phyloP scores from a whole-genome alignment of 179 eudicot genomes.

The Drosera spatulata region DNA sequence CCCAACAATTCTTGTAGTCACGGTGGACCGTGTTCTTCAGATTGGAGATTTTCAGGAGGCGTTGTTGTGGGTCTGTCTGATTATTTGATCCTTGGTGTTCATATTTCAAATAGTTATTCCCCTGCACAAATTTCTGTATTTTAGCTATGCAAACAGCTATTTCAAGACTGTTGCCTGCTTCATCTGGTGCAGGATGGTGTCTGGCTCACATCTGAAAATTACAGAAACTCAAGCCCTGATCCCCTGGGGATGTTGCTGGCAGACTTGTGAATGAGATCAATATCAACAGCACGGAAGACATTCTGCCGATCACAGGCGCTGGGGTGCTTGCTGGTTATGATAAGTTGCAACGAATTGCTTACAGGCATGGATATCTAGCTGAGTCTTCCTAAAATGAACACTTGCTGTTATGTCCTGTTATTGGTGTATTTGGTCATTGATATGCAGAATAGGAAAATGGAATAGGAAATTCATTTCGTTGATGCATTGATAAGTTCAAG shows the following conservation, averaged over 20 bases:
- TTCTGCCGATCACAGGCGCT: constrained; percentile 66
- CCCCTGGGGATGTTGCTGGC: constrained; percentile 76
- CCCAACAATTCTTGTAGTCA: too few relatives aligned
- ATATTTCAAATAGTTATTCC: too few relatives aligned
- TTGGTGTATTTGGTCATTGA: too few relatives aligned
- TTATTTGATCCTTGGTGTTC: too few relatives aligned
- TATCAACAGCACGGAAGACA: constrained; percentile 65
- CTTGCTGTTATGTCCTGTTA: background rate
- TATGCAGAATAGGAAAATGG: too few relatives aligned
- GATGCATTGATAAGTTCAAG: too few relatives aligned
- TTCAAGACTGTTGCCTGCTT: background rate
- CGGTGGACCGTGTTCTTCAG: constrained; percentile 76
- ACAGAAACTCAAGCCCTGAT: constrained; percentile 71
- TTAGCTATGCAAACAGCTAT: too few relatives aligned
- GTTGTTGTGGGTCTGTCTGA: constrained; percentile 21
- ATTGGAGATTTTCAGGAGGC: constrained; percentile 88
- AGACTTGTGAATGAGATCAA: constrained; percentile 63
- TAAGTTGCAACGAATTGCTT: background rate
- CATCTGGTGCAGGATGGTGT: constrained; percentile 57
- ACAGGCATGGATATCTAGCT: background rate
- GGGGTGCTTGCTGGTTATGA: constrained; percentile 84
- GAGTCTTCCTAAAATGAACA: constrained; percentile 13
- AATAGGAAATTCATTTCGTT: too few relatives aligned
- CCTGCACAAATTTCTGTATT: too few relatives aligned
- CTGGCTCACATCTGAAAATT: constrained; percentile 69